Evolutionary conservation across 1,284 basidiomycete genomes (phyloP), one percentile per base, ranked within the genome.

Genomic region (Ceratorhiza oryzae-sativae): DNA sequence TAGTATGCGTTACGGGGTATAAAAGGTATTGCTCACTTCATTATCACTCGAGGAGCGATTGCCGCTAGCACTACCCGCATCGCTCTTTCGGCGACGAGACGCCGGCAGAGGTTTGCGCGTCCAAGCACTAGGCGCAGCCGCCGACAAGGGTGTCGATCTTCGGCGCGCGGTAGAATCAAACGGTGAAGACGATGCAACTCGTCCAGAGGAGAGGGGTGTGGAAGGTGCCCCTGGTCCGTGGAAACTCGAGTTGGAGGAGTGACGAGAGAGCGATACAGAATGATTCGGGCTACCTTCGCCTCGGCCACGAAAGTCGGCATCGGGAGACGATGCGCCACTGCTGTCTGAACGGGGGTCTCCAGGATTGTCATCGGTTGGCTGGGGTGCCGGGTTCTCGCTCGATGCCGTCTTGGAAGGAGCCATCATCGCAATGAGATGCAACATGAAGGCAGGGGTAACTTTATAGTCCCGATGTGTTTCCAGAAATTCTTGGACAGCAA

Each of bases 51-150:
- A 56, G 5, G 49, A 70, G 48, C 49, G 42, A 39, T 48, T 73
- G 58, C 80, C 80, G 45, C 82, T 81, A 27, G 82, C 80, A 72
- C 82, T 84, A 27, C 90, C 87, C 12, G 88, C 89, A 75, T 90
- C 85, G 73, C 90, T 91, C 80, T 84, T 89, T 59, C 90, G 82
- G 67, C 90, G 83, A 30, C 73, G 68, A 53, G 83, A 80, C 5
- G 87, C 84, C 20, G 71, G 73, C 45, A 68, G 46, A 5, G 90
- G 89, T 73, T 87, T 88, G 20, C 85, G 68, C 15, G 63, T 77
- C 90, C 90, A 92, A 75, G 88, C 90, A 2, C 90, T 91, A 0
- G 90, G 91, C 0, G 89, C 87, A 20, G 77, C 80, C 25, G 63
- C 70, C 80, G 81, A n/a, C 75, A 77, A 3, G 90, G 79, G 89